These are phyloP conservation scores for Acacia acuminata DNA, from an alignment of 306 rosid genomes.

Conservation along the genomic window DNA sequence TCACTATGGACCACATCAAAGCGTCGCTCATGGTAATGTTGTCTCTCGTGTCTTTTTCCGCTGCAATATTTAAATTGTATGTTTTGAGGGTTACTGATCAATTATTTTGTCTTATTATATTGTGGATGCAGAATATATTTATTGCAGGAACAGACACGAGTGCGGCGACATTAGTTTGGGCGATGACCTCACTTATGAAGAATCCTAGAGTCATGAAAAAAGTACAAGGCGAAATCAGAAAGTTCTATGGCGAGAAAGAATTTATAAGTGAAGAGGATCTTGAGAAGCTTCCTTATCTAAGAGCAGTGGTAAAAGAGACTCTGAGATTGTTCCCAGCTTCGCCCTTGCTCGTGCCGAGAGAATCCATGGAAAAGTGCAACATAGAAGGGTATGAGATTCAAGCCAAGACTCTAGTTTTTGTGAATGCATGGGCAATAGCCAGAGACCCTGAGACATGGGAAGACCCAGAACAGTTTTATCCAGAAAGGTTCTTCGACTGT, in stretches of 20 bases:
- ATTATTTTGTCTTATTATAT: not conserved
- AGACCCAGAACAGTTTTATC: not conserved
- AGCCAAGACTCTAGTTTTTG: not conserved
- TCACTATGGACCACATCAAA: constrained; percentile 41
- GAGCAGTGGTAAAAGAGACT: not conserved
- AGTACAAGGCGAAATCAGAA: constrained; percentile 32
- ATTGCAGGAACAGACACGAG: constrained; percentile 42
- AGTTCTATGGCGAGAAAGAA: not conserved
- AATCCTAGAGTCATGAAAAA: constrained; percentile 24
- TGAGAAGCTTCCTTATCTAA: not conserved
- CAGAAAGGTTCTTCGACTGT: not conserved
- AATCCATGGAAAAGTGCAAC: not conserved
- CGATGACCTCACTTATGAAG: constrained; percentile 37
- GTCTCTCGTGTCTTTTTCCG: no score
- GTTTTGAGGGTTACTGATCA: not conserved
- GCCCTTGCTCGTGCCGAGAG: not conserved
- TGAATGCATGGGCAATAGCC: not conserved
- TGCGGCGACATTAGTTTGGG: constrained; percentile 33
- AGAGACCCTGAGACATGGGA: not conserved
- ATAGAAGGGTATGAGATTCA: not conserved
- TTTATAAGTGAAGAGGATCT: not conserved
- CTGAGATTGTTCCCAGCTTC: not conserved
- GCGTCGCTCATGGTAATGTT: constrained; percentile 35
- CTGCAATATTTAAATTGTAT: not conserved
- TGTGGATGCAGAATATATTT: constrained; percentile 36